Evolutionary conservation across 2,329 filamentous ascomycete species (phyloP), one percentile per base, ranked within the genome.

Genomic region (Ceratocystis eucalypticola): DNA sequence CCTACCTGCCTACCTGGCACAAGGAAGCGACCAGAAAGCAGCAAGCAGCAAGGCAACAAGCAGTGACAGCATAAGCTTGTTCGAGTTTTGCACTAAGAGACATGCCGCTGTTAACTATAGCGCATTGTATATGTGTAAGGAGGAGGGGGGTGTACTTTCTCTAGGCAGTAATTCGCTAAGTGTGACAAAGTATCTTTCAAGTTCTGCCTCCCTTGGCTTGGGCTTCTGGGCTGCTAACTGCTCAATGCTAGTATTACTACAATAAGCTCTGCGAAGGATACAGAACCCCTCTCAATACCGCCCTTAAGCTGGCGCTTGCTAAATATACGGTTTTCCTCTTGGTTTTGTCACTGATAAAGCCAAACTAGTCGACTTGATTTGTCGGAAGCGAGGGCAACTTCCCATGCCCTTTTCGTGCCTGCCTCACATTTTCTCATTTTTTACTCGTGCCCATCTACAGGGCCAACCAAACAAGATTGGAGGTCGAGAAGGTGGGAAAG

Each of bases 111-210:
- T 41, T 41, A 41, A 28, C 20, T 10, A 53, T 25, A 53, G 48
- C 17, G 25, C 48, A 53, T 20, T 25, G 25, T 6, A 28, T 48
- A 48, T 48, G 46, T 48, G 55, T 15, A 57, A 4, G 53, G 7
- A 57, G 10, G 22, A 30, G 6, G 12, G 22, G 53, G 12, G 48
- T 25, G 48, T 28, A 37, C 55, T 37, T 37, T 20, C n/a, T 59
- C 55, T 1, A 59, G 28, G 55, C 55, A 37, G 55, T 59, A 30
- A 59, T 59, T 59, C 55, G 33, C 55, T 10, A 59, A n/a, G 55
- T 59, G 55, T 59, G 28, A 59, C 55, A 59, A 59, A 15, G 55
- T 59, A 59, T 59, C 55, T 59, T 59, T 30, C n/a, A 37, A 8
- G 15, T 17, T 37, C 55, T 6, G 12, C 8, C 17, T 30, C 25